Conservation (phyloP, 2,329 filamentous ascomycete species). For the Aspergillus sp. region DNA sequence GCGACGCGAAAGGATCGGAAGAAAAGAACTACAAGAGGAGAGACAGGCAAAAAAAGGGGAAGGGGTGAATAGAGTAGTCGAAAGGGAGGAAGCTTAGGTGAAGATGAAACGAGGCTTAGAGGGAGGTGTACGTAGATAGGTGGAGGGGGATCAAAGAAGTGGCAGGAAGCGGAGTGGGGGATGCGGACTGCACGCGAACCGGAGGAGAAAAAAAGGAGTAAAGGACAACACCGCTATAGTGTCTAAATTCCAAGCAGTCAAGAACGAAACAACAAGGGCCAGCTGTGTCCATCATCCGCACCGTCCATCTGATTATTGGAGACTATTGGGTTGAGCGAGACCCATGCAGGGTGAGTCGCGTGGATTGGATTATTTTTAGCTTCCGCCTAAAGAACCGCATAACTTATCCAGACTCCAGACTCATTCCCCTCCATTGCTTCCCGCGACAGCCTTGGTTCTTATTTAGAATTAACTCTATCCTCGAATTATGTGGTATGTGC, state of each 20-base stretch:
- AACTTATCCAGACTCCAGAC: constrained; percentile 4
- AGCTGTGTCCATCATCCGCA: background rate
- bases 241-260: background rate
- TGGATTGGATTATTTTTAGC: constrained; percentile 11
- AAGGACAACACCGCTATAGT: background rate
- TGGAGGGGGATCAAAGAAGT: constrained; percentile 26
- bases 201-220: constrained; percentile 16
- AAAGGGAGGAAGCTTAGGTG: background rate
- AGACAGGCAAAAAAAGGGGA: background rate
- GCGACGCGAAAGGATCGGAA: background rate
- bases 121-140: constrained; percentile 5
- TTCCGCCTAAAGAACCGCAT: constrained; percentile 15
- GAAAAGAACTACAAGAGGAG: background rate
- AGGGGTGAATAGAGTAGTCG: background rate
- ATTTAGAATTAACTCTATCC: background rate
- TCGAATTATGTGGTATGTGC: constrained; percentile 29
- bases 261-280: background rate
- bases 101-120: constrained; percentile 4
- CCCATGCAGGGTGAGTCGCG: constrained; percentile 1
- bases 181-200: constrained; percentile 20
- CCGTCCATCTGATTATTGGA: background rate
- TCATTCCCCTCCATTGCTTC: background rate
- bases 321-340: background rate
- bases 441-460: background rate
- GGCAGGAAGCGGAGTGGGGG: background rate